These are phyloP conservation scores for Cymbidium sinense DNA, from an alignment of 106 monocot species.

Conservation along the genomic window DNA sequence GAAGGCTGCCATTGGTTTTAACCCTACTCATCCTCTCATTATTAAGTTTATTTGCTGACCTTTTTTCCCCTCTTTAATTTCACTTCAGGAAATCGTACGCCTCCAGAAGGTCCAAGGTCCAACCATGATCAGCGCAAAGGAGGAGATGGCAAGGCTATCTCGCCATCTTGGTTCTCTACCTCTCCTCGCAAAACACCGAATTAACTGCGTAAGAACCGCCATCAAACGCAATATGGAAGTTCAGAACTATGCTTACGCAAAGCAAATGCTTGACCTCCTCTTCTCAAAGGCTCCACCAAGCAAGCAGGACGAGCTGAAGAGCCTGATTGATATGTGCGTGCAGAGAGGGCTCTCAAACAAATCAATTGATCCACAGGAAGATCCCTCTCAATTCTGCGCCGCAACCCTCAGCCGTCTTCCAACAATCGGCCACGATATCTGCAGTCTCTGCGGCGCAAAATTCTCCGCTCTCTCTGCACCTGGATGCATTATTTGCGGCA, in stretches of 20 bases:
- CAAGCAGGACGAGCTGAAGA: slow-evolving; percentile 92
- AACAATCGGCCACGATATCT: slow-evolving; percentile 81
- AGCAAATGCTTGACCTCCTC: slow-evolving; percentile 85
- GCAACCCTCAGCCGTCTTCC: slow-evolving; percentile 85
- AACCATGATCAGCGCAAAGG: slow-evolving; percentile 76
- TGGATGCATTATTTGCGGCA: slow-evolving; percentile 93
- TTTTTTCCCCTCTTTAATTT: not conserved
- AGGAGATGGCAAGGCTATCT: slow-evolving; percentile 91
- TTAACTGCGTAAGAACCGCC: slow-evolving; percentile 90
- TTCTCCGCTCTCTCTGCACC: slow-evolving; percentile 88
- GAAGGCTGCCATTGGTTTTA: no score
- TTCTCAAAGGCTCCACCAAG: slow-evolving; percentile 76
- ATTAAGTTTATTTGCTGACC: not conserved
- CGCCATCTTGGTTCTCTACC: slow-evolving; percentile 90
- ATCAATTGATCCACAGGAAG: slow-evolving; percentile 87
- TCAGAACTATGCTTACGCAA: slow-evolving; percentile 80
- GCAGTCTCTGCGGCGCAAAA: slow-evolving; percentile 81
- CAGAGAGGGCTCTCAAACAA: slow-evolving; percentile 79
- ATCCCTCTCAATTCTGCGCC: slow-evolving; percentile 85
- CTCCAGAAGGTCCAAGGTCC: slow-evolving; percentile 83
- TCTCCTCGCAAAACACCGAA: slow-evolving; percentile 83
- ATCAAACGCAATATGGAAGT: slow-evolving; percentile 99
- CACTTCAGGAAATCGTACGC: slow-evolving; percentile 68
- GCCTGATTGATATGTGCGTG: slow-evolving; percentile 79
- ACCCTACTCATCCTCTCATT: not conserved